phyloP scores from a whole-genome alignment of 1,284 basidiomycete species.

The Marasmius tenuissimus region DNA sequence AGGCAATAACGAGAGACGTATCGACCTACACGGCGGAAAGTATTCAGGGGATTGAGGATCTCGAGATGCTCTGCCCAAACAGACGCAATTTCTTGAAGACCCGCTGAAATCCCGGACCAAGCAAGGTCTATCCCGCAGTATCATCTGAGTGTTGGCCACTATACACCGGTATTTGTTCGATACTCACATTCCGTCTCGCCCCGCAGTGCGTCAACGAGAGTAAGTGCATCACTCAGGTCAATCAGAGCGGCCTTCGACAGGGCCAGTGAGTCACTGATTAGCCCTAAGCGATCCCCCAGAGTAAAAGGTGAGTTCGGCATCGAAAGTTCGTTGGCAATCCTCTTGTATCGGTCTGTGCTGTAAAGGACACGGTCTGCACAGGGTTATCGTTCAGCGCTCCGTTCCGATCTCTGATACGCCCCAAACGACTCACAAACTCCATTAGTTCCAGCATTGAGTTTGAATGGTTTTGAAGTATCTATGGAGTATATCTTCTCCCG shows the following conservation, averaged over 20 bases:
- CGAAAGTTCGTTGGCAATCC: conserved; percentile 80
- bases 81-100: conserved; percentile 54
- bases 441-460: conserved; percentile 87
- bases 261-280: conserved; percentile 81
- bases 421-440: conserved; percentile 75
- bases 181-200: conserved; percentile 75
- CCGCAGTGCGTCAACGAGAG: conserved; percentile 66
- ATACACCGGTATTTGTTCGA: too few relatives aligned
- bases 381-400: neutral
- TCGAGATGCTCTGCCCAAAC: conserved; percentile 87
- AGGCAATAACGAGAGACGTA: neutral
- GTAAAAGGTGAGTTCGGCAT: conserved; percentile 68
- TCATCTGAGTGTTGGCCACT: too few relatives aligned
- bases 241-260: conserved; percentile 81
- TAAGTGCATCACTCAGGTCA: conserved; percentile 76
- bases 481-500: conserved; percentile 73
- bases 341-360: conserved; percentile 74
- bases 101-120: conserved; percentile 66
- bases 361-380: conserved; percentile 83
- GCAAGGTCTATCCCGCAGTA: conserved; percentile 54
- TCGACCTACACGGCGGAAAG: conserved; percentile 57
- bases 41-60: conserved; percentile 61
- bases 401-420: neutral
- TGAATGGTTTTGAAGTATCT: conserved; percentile 73
- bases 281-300: conserved; percentile 84